Evolutionary conservation across 225 moss, liverwort and hornwort genomes (phyloP).

Genomic region (Physcomitrellopsis africana): DNA sequence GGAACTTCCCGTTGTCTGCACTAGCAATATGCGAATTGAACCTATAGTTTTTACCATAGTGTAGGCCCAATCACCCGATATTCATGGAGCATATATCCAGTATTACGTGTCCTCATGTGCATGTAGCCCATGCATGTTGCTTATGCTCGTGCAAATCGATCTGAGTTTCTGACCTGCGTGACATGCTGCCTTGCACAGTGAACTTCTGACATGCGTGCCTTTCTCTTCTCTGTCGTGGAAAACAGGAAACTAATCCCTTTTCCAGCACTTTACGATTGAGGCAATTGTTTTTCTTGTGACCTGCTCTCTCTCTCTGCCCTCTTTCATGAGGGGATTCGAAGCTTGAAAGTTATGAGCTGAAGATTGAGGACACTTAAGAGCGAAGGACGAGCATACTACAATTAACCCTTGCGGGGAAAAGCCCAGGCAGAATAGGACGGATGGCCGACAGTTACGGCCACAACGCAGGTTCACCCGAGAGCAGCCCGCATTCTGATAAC

Average conservation of each 20-base stretch:
- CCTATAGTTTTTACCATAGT: no score
- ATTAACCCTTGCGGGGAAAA: background rate
- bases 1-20: no score
- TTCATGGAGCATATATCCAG: no score
- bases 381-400: background rate
- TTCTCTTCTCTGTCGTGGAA: background rate
- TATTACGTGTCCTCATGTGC: no score
- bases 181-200: background rate
- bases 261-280: background rate
- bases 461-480: conserved; percentile 78
- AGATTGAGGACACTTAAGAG: background rate
- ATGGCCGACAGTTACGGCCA: conserved; percentile 91
- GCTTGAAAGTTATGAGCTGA: conserved; percentile 16
- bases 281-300: background rate
- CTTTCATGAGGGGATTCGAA: background rate
- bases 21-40: no score
- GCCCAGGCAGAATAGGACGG: conserved; percentile 16
- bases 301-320: background rate
- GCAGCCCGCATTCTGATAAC: conserved; percentile 91
- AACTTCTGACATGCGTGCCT: background rate
- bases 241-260: conserved; percentile 1
- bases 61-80: no score
- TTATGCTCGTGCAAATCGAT: no score
- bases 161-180: no score
- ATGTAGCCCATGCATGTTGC: no score